A percentile compares a stretch with the other conserved stretches of the same genome.
Conservation (phyloP, 805 yeast species). For the Metschnikowia aberdeeniae region DNA sequence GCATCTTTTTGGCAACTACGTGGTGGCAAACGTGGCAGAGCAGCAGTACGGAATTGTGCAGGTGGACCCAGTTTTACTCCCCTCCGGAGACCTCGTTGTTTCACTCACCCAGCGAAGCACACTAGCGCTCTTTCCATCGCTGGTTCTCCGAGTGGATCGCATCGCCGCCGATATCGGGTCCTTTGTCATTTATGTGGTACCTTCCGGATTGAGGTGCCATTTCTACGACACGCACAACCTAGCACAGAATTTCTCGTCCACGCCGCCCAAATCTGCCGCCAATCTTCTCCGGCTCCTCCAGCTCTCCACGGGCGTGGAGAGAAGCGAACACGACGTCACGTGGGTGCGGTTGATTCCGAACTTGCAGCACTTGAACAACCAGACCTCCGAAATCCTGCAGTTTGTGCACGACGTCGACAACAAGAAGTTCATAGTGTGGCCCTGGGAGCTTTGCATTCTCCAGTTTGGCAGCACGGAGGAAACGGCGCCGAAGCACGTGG, state of each 20-base stretch:
- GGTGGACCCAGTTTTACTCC: constrained; percentile 35
- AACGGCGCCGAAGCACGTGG: background rate
- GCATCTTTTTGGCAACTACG: constrained; percentile 37
- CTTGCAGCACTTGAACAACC: constrained; percentile 61
- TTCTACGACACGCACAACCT: constrained; percentile 27
- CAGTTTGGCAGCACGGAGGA: constrained; percentile 40
- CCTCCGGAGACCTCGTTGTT: constrained; percentile 37
- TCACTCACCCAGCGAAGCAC: constrained; percentile 25
- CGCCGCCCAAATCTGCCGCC: constrained; percentile 23
- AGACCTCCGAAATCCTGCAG: constrained; percentile 57
- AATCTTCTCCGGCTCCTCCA: constrained; percentile 30
- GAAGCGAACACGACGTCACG: constrained; percentile 22
- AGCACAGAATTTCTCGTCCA: constrained; percentile 22
- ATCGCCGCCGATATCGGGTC: constrained; percentile 9
- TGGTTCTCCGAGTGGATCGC: constrained; percentile 17
- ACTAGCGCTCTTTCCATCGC: constrained; percentile 26
- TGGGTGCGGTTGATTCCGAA: constrained; percentile 74
- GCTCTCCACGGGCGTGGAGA: constrained; percentile 30
- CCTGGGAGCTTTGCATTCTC: constrained; percentile 58
- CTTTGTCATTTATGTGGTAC: constrained; percentile 38
- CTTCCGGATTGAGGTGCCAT: constrained; percentile 43
- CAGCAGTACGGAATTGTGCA: constrained; percentile 25
- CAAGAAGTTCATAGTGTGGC: constrained; percentile 66
- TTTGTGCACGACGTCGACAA: constrained; percentile 52
- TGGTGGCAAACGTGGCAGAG: constrained; percentile 9